phyloP scores from a whole-genome alignment of 331 rosid genomes.

The Rosa hybrid region DNA sequence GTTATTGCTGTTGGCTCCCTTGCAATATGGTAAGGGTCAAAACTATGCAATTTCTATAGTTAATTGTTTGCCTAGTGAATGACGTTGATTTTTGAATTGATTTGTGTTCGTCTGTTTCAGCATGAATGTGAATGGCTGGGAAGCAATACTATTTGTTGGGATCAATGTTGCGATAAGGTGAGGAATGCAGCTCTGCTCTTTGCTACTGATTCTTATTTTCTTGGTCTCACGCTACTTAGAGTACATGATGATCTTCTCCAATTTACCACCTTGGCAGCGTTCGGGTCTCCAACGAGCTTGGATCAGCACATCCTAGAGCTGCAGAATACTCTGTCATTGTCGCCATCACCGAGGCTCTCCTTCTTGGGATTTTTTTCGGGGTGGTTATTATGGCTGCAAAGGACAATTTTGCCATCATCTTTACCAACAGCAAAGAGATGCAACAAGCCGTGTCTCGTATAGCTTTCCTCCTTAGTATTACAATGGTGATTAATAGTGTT shows the following conservation, averaged over 20 bases:
- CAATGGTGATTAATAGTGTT: conserved; percentile 65
- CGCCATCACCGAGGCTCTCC: conserved; percentile 46
- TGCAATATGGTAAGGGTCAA: conserved; percentile 24
- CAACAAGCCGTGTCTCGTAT: conserved; percentile 35
- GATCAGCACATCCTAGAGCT: conserved; percentile 73
- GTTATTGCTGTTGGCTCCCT: conserved; percentile 34
- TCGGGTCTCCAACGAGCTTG: conserved; percentile 77
- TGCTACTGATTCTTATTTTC: not conserved
- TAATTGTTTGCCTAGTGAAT: not conserved
- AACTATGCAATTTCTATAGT: not conserved
- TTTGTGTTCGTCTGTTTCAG: conserved; percentile 34
- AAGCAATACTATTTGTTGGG: conserved; percentile 79
- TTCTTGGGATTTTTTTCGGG: conserved; percentile 54
- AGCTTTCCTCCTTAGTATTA: conserved; percentile 22
- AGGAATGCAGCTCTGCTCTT: not conserved
- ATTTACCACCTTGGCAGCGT: conserved; percentile 41
- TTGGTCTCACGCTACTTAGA: not conserved
- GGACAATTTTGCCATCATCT: conserved; percentile 40
- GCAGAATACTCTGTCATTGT: conserved; percentile 65
- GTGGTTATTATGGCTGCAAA: conserved; percentile 31
- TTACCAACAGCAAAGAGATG: conserved; percentile 40
- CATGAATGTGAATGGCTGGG: conserved; percentile 81
- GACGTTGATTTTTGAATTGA: not conserved
- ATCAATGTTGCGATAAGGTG: conserved; percentile 83
- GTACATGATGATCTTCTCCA: not conserved